These are phyloP conservation scores for Tetragonia tetragonoides DNA, from an alignment of 148 eudicot species.

Conservation along the genomic window DNA sequence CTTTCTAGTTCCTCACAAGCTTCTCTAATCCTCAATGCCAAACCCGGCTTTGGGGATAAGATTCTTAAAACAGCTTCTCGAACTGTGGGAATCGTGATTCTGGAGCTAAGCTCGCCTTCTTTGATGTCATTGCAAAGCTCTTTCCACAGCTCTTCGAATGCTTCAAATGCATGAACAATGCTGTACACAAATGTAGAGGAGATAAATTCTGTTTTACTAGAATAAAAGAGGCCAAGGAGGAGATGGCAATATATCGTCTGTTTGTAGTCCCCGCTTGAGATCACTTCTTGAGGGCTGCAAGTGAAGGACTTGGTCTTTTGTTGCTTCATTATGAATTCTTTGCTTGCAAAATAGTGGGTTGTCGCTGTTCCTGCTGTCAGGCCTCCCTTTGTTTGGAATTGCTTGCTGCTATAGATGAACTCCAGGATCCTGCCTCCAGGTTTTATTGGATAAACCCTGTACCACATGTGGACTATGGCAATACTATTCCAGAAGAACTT, in stretches of 20 bases:
- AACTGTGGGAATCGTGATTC: slow-evolving; percentile 36
- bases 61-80: slow-evolving; percentile 42
- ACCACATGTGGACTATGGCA: neutral
- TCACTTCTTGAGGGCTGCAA: slow-evolving; percentile 68
- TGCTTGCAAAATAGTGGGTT: slow-evolving; percentile 60
- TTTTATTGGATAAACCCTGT: slow-evolving; percentile 59
- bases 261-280: slow-evolving; percentile 56
- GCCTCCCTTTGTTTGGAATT: slow-evolving; percentile 63
- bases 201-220: slow-evolving; percentile 50
- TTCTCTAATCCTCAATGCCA: slow-evolving; percentile 34
- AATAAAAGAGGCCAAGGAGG: slow-evolving; percentile 56
- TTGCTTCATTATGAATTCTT: slow-evolving; percentile 59
- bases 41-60: slow-evolving; percentile 35
- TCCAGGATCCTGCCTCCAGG: slow-evolving; percentile 61
- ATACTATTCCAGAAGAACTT: too few relatives aligned
- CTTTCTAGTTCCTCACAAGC: slow-evolving; percentile 37
- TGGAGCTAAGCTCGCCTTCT: slow-evolving; percentile 47
- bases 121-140: slow-evolving; percentile 52
- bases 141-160: slow-evolving; percentile 58
- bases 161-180: slow-evolving; percentile 54
- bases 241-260: slow-evolving; percentile 79
- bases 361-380: slow-evolving; percentile 71
- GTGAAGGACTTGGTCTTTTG: slow-evolving; percentile 44
- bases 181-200: slow-evolving; percentile 70
- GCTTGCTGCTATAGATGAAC: slow-evolving; percentile 75